Percentiles rank a stretch among this genome's conserved stretches.
Evolutionary conservation across 768 basidiomycete species (phyloP).

Genomic region (Termitomyces sp.): DNA sequence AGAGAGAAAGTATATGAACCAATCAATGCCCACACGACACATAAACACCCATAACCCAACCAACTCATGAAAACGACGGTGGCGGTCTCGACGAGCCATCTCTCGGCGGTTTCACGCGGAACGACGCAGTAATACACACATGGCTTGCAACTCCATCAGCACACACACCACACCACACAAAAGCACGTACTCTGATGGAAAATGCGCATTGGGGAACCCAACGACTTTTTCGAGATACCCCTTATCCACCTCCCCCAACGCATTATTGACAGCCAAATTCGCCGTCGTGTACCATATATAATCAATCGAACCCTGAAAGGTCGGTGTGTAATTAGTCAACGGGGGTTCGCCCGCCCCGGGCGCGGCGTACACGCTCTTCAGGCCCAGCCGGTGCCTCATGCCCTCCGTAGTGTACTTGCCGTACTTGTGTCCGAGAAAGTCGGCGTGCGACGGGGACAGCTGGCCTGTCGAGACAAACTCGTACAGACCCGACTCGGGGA

Average conservation of each 20-base stretch:
- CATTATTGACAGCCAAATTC: slow-evolving; percentile 70
- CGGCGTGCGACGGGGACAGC: slow-evolving; percentile 70
- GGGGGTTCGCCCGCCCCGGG: slow-evolving; percentile 41
- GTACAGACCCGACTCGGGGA: slow-evolving; percentile 83
- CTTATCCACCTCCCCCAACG: slow-evolving; percentile 86
- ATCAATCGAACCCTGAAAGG: slow-evolving; percentile 83
- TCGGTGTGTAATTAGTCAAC: slow-evolving; percentile 87
- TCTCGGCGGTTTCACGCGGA: slow-evolving; percentile 73
- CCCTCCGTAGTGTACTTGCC: slow-evolving; percentile 93
- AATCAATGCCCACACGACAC: too few species aligned
- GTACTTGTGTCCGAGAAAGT: slow-evolving; percentile 90
- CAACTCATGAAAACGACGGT: slow-evolving; percentile 19
- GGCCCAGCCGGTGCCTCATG: slow-evolving; percentile 66
- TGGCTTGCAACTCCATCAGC: slow-evolving; percentile 41
- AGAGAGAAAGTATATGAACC: too few species aligned
- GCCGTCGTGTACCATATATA: slow-evolving; percentile 88
- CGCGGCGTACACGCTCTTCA: slow-evolving; percentile 81
- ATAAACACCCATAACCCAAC: too few species aligned
- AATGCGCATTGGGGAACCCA: slow-evolving; percentile 95
- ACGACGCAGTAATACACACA: slow-evolving; percentile 64
- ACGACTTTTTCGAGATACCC: slow-evolving; percentile 84
- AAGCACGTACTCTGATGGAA: slow-evolving; percentile 87
- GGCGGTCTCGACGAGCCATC: slow-evolving; percentile 25
- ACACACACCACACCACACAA: neutral
- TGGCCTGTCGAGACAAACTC: slow-evolving; percentile 79